A percentile compares a stretch with the other conserved stretches of the same genome.
phyloP scores from a whole-genome alignment of 495 filamentous ascomycete species.

The Hyaloscypha variabilis region DNA sequence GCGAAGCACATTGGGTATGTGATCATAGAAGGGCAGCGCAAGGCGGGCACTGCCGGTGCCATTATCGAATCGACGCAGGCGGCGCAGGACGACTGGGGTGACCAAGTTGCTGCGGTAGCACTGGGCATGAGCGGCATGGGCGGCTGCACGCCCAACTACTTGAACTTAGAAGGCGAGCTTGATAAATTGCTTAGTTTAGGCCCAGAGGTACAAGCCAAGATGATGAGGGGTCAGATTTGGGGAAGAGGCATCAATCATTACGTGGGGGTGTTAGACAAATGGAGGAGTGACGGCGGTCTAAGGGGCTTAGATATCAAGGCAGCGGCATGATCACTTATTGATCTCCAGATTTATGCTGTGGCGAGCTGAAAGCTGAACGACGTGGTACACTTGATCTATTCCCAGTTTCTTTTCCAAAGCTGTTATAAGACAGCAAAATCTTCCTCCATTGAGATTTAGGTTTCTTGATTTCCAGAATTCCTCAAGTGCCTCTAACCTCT shows the following conservation, averaged over 20 bases:
- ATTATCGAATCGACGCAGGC: slow-evolving; percentile 45
- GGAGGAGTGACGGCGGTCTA: neutral
- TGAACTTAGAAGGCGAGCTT: slow-evolving; percentile 49
- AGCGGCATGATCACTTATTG: neutral
- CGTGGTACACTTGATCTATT: neutral
- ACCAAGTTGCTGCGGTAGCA: slow-evolving; percentile 43
- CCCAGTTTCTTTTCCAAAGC: neutral
- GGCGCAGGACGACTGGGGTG: slow-evolving; percentile 51
- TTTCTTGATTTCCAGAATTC: neutral
- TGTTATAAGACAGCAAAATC: neutral
- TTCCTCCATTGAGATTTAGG: too few species aligned
- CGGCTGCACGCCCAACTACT: slow-evolving; percentile 61
- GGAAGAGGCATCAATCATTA: neutral
- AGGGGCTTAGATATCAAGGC: neutral
- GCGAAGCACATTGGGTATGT: slow-evolving; percentile 48
- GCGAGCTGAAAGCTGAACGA: neutral
- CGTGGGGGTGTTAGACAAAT: neutral
- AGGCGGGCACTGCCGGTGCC: slow-evolving; percentile 28
- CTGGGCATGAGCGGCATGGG: slow-evolving; percentile 39
- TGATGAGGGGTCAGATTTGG: slow-evolving; percentile 18
- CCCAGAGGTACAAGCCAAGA: slow-evolving; percentile 31
- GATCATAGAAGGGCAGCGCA: slow-evolving; percentile 42
- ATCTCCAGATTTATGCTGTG: neutral
- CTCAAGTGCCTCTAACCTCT: too few species aligned
- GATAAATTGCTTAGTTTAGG: slow-evolving; percentile 9